Evolutionary conservation across 352 stramenopile genomes (phyloP).

Genomic region (Globisporangium radiosum): DNA sequence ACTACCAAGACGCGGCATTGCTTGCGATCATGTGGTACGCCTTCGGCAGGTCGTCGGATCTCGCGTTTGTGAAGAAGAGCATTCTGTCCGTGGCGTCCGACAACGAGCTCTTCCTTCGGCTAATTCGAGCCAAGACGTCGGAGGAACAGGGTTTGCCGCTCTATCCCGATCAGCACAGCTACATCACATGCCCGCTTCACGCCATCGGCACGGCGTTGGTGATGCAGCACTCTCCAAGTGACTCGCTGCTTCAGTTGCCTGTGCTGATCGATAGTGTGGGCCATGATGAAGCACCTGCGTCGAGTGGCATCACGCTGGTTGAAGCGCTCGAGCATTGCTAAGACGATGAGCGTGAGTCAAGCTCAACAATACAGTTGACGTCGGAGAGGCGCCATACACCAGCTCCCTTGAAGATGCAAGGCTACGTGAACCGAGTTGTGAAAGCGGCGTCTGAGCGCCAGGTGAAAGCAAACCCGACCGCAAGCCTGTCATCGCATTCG

Average conservation of each 20-base stretch:
- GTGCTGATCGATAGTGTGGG: conserved; percentile 5
- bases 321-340: background rate
- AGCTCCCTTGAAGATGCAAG: background rate
- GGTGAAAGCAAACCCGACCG: conserved; percentile 3
- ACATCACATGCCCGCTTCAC: conserved; percentile 16
- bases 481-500: conserved; percentile 13
- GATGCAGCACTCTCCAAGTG: conserved; percentile 11
- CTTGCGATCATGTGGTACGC: conserved; percentile 25
- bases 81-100: conserved; percentile 15
- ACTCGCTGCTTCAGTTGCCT: conserved; percentile 6
- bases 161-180: conserved; percentile 14
- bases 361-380: background rate
- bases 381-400: background rate
- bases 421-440: background rate
- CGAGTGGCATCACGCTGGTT: background rate
- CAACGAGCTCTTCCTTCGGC: conserved; percentile 16
- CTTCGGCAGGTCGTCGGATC: conserved; percentile 24
- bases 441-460: background rate
- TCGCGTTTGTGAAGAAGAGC: conserved; percentile 19
- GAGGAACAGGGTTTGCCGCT: conserved; percentile 25
- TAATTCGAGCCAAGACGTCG: conserved; percentile 23
- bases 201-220: conserved; percentile 14
- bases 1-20: conserved; percentile 29
- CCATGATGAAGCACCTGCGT: too few species aligned
- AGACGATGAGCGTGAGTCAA: too few species aligned